These are phyloP conservation scores for Dendrostoma leiphaemia DNA, from an alignment of 2,329 filamentous ascomycete species.

Conservation along the genomic window DNA sequence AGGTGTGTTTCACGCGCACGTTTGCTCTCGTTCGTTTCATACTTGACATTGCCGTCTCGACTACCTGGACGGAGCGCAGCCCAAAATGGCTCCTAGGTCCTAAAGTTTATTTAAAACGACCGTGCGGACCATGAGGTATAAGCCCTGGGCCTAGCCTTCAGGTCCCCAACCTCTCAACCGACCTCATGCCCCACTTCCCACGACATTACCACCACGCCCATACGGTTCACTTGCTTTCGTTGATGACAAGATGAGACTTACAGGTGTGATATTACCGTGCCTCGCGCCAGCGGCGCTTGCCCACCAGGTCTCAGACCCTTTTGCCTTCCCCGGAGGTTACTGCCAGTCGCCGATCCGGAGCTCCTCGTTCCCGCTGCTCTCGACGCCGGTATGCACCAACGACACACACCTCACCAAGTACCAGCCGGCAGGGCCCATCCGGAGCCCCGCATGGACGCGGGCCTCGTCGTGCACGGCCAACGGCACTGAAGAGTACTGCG, in stretches of 20 bases:
- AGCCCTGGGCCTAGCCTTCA: too few relatives aligned
- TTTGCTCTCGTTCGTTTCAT: neutral
- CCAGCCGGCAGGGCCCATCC: neutral
- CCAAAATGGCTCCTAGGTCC: neutral
- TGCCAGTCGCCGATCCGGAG: conserved; percentile 9
- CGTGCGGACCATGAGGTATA: neutral
- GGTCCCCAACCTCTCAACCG: too few relatives aligned
- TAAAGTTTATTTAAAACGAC: neutral
- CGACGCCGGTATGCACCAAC: conserved; percentile 8
- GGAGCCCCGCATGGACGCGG: conserved; percentile 9
- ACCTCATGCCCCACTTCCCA: too few relatives aligned
- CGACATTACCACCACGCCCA: neutral
- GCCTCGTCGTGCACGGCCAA: conserved; percentile 27
- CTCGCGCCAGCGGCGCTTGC: neutral
- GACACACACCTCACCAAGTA: conserved; percentile 11
- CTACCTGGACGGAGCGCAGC: neutral
- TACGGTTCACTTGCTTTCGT: neutral
- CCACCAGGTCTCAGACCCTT: neutral
- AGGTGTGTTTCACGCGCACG: neutral
- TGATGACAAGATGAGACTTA: neutral
- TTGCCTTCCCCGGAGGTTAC: neutral
- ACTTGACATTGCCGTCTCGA: neutral
- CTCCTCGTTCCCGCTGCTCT: conserved; percentile 6
- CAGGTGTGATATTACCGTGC: neutral
- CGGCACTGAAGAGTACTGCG: conserved; percentile 28